These are phyloP conservation scores for Melocanna baccifera DNA, from an alignment of 176 grass and related monocot species.

Conservation along the genomic window DNA sequence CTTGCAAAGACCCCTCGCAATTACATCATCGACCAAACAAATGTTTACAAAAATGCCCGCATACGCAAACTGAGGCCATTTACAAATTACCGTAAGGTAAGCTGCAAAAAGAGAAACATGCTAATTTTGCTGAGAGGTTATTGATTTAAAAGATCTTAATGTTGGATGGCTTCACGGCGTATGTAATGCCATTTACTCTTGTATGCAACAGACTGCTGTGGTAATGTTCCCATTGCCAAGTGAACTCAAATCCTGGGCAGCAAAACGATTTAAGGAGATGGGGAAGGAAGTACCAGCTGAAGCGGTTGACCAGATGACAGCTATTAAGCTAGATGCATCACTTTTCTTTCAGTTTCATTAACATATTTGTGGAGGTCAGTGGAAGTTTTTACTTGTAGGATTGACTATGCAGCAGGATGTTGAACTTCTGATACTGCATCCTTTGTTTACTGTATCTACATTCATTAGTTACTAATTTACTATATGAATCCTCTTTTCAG, in stretches of 20 bases:
- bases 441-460: background rate
- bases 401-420: background rate
- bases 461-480: background rate
- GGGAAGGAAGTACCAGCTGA: constrained; percentile 69
- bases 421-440: background rate
- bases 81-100: constrained; percentile 53
- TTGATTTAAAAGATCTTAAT: background rate
- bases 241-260: constrained; percentile 47
- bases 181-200: constrained; percentile 7
- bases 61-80: constrained; percentile 64
- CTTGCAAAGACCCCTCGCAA: constrained; percentile 51
- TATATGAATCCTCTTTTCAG: constrained; percentile 35
- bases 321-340: constrained; percentile 15
- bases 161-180: background rate
- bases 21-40: constrained; percentile 72
- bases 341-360: background rate
- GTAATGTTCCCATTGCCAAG: constrained; percentile 47
- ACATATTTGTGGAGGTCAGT: background rate
- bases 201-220: constrained; percentile 48
- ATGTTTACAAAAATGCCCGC: constrained; percentile 59
- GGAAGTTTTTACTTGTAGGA: background rate
- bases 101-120: background rate
- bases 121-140: background rate
- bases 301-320: constrained; percentile 64
- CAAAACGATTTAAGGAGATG: constrained; percentile 52